A percentile compares a stretch with the other conserved stretches of the same genome.
These are phyloP conservation scores for Coprinellus micaceus DNA, from an alignment of 768 basidiomycete genomes.

Conservation along the genomic window DNA sequence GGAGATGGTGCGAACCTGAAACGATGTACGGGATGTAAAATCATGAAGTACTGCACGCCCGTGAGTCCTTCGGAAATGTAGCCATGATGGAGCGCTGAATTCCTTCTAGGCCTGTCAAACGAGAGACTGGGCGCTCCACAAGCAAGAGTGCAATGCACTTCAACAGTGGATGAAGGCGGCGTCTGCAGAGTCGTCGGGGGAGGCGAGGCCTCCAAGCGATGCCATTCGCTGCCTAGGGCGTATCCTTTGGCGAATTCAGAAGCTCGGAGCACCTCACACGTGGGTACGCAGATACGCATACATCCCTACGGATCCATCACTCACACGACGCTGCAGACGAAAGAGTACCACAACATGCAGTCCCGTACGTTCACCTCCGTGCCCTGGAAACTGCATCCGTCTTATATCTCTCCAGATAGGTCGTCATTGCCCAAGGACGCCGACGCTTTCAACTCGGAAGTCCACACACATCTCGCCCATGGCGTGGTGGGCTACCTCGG, in stretches of 20 bases:
- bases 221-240: conserved; percentile 77
- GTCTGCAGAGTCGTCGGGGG: conserved; percentile 39
- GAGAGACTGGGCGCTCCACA: conserved; percentile 72
- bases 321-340: conserved; percentile 38
- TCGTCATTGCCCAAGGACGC: conserved; percentile 34
- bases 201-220: conserved; percentile 57
- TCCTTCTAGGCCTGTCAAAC: conserved; percentile 59
- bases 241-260: conserved; percentile 63
- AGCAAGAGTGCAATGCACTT: conserved; percentile 72
- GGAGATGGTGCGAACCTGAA: conserved; percentile 41
- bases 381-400: neutral
- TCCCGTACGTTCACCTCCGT: conserved; percentile 54
- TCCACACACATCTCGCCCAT: conserved; percentile 69
- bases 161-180: conserved; percentile 46
- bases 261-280: conserved; percentile 45
- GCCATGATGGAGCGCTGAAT: too few relatives aligned
- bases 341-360: conserved; percentile 66
- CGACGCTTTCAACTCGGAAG: conserved; percentile 44
- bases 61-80: too few relatives aligned
- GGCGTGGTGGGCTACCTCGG: conserved; percentile 70
- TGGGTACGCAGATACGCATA: conserved; percentile 47
- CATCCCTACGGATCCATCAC: neutral
- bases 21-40: conserved; percentile 72
- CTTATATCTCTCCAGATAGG: conserved; percentile 44
- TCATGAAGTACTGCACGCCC: conserved; percentile 69